Evolutionary conservation across 805 yeast species (phyloP).

Genomic region (Spathaspora passalidarum): DNA sequence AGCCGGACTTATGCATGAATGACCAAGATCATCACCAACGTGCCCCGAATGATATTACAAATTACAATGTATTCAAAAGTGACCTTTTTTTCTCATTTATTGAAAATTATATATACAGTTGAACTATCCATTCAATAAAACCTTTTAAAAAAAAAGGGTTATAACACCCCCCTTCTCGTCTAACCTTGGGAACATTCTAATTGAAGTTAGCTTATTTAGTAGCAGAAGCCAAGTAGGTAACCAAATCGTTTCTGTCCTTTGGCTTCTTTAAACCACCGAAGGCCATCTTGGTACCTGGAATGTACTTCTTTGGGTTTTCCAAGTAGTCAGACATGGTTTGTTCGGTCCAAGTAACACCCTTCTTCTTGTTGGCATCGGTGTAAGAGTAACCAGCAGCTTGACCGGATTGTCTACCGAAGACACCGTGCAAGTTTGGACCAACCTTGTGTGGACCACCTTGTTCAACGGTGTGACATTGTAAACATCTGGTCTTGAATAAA

Average conservation of each 20-base stretch:
- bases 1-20: too few species aligned
- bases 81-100: background rate
- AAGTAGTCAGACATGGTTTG: constrained; percentile 92
- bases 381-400: constrained; percentile 89
- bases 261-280: constrained; percentile 99
- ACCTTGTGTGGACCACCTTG: constrained; percentile 97
- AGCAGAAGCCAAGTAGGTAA: constrained; percentile 69
- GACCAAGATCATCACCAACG: background rate
- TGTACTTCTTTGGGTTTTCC: constrained; percentile 99
- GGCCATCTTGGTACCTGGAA: constrained; percentile 99
- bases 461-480: constrained; percentile 98
- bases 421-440: constrained; percentile 97
- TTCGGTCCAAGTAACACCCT: constrained; percentile 84
- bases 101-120: constrained; percentile 8
- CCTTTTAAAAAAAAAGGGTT: background rate
- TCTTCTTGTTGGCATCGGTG: constrained; percentile 98
- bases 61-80: background rate
- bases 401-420: constrained; percentile 91
- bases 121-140: constrained; percentile 2
- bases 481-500: constrained; percentile 97
- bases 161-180: background rate
- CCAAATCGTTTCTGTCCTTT: constrained; percentile 96
- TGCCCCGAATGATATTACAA: background rate
- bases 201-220: constrained; percentile 29
- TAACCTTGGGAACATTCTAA: background rate